A percentile compares a stretch with the other conserved stretches of the same genome.
Conservation (phyloP, 495 filamentous ascomycete species). For the Lophiostoma macrostomum region DNA sequence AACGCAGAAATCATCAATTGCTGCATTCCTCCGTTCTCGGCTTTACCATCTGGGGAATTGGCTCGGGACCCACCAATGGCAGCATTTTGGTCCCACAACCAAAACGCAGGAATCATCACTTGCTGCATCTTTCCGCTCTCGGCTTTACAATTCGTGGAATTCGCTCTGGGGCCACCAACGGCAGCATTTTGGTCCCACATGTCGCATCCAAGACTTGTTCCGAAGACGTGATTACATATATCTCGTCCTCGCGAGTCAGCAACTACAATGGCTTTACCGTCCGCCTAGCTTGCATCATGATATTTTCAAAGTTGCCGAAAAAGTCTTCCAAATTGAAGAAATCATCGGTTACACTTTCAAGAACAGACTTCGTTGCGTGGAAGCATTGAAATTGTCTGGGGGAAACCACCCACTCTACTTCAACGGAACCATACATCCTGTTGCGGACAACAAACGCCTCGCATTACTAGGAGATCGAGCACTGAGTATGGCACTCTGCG, state of each 20-base stretch:
- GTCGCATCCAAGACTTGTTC: not conserved
- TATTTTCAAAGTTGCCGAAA: not conserved
- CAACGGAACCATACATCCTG: not conserved
- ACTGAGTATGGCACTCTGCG: conserved; percentile 1
- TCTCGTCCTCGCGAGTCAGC: not conserved
- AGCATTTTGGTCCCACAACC: too few relatives aligned
- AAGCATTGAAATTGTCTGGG: not conserved
- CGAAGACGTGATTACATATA: not conserved
- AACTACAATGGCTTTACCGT: not conserved
- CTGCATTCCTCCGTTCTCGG: too few relatives aligned
- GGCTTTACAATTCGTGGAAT: too few relatives aligned
- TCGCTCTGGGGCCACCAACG: not conserved
- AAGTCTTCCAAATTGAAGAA: not conserved
- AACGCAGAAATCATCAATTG: too few relatives aligned
- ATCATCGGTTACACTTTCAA: conserved; percentile 1
- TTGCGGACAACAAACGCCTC: not conserved
- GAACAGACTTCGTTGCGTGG: not conserved
- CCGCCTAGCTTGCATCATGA: not conserved
- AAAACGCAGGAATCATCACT: too few relatives aligned
- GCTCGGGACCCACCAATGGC: too few relatives aligned
- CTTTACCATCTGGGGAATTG: too few relatives aligned
- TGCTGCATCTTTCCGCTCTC: too few relatives aligned
- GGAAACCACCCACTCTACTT: not conserved
- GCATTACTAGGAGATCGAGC: conserved; percentile 6
- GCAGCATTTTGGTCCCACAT: not conserved